A percentile compares a stretch with the other conserved stretches of the same genome.
phyloP scores from a whole-genome alignment of 495 filamentous ascomycete species.

The Hypoxylon subgilvum region DNA sequence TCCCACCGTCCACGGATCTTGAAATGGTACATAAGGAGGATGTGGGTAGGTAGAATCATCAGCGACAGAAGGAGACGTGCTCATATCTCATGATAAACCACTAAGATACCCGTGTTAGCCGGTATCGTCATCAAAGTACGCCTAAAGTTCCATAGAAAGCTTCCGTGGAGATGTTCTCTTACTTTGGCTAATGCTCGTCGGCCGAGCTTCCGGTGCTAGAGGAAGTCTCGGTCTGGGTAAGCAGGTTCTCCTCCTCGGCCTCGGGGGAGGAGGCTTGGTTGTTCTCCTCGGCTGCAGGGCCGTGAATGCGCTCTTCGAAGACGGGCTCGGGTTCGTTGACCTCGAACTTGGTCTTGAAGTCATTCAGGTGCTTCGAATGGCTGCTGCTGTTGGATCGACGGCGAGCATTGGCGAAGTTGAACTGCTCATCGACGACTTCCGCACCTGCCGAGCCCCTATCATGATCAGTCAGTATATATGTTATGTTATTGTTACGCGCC shows the following conservation, averaged over 20 bases:
- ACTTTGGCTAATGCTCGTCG: slow-evolving; percentile 44
- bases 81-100: slow-evolving; percentile 23
- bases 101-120: slow-evolving; percentile 14
- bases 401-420: slow-evolving; percentile 82
- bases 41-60: slow-evolving; percentile 12
- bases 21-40: slow-evolving; percentile 14
- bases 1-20: slow-evolving; percentile 12
- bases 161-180: slow-evolving; percentile 4
- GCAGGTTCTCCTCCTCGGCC: slow-evolving; percentile 55
- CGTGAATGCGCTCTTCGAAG: slow-evolving; percentile 84
- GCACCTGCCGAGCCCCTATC: slow-evolving; percentile 81
- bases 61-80: slow-evolving; percentile 23
- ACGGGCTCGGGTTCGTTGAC: slow-evolving; percentile 83
- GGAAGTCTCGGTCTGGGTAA: slow-evolving; percentile 61
- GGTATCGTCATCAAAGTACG: neutral
- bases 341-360: slow-evolving; percentile 96
- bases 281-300: slow-evolving; percentile 55
- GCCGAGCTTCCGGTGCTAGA: slow-evolving; percentile 50
- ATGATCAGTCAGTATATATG: slow-evolving; percentile 5
- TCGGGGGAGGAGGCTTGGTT: too few species aligned
- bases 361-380: slow-evolving; percentile 90
- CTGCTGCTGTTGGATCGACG: slow-evolving; percentile 91
- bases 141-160: slow-evolving; percentile 9
- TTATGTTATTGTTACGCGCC: neutral
- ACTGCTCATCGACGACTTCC: slow-evolving; percentile 79